Base-by-base conservation (phyloP, 1,284 basidiomycete species). In the Ganoderma multipileum region DNA sequence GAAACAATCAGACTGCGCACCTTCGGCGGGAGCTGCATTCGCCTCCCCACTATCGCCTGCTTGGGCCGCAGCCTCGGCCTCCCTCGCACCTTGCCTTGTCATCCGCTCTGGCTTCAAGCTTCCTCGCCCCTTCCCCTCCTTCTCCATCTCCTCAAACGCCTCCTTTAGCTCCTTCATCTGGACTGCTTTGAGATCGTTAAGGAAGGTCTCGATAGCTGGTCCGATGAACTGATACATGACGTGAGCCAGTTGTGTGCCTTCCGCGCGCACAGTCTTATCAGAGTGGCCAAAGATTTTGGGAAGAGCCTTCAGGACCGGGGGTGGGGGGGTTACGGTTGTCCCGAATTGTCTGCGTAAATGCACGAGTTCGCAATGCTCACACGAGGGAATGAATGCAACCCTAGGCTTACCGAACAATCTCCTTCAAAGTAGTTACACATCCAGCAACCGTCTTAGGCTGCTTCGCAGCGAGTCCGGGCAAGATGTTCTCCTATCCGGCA, bases 161-260 rank as follows among this genome's bases (percentile, higher is more conserved):
- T 98, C 97, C 75, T 95, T 95, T 69, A 99, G 81, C 77, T 99
- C 98, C 79, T 98, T 97, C 55, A 97, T 91, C 80, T 99, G 98
- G n/a, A 99, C 96, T 0, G 98, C 96, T 80, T 99, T 99, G 71
- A 99, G 87, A 73, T 98, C 95, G n/a, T 89, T 83, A 12, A 99
- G 83, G 81, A 92, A 95, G 57, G 96, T 89, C 66, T 96, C 91
- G 69, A 99, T 92, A 0, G 91, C 93, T 1, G 93, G 84, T 28
- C 98, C 98, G 72, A 99, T 90, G 79, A 91, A 97, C 72, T 93
- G 92, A 83, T 99, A 97, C 7, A 99, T 82, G 3, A 86, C 84
- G 73, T 93, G 89, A 0, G 91, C 87, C 23, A 99, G 90, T 50
- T 85, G 83, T 0, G 90, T 90, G 44, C 96, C 97, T 82, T 99